A percentile compares a stretch with the other conserved stretches of the same genome.
These are phyloP conservation scores for Cavenderia fasciculata DNA, from an alignment of 78 protist genomes.

Conservation along the genomic window DNA sequence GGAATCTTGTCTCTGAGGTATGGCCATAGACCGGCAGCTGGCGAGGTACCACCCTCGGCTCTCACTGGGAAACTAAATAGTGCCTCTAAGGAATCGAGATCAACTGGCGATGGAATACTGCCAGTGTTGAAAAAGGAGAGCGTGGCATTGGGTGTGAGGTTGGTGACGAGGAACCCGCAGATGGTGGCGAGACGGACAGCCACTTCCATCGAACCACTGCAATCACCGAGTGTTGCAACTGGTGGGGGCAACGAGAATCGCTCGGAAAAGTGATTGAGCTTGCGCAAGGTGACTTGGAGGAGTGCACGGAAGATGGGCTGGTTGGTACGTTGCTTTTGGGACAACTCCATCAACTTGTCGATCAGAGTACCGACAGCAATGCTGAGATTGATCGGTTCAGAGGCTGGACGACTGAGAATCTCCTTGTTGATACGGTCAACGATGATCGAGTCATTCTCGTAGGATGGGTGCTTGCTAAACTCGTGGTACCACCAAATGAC, in stretches of 20 bases:
- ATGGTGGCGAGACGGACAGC: slow-evolving; percentile 65
- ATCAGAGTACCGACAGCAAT: slow-evolving; percentile 53
- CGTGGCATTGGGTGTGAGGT: slow-evolving; percentile 1
- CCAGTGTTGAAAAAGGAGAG: slow-evolving; percentile 52
- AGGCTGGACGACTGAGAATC: neutral
- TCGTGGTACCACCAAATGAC: slow-evolving; percentile 80
- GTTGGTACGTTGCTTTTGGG: neutral
- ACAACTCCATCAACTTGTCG: slow-evolving; percentile 22
- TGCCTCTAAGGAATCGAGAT: neutral
- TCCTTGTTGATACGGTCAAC: slow-evolving; percentile 5
- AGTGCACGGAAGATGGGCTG: neutral
- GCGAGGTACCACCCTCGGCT: slow-evolving; percentile 65
- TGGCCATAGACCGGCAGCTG: neutral
- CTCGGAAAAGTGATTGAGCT: neutral
- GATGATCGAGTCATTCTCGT: neutral
- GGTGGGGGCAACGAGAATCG: slow-evolving; percentile 64
- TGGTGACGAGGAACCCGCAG: slow-evolving; percentile 8
- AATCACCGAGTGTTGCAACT: slow-evolving; percentile 50
- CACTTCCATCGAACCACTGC: slow-evolving; percentile 67
- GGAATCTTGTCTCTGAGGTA: neutral
- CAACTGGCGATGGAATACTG: slow-evolving; percentile 20
- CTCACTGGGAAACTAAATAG: neutral
- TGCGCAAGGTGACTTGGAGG: neutral
- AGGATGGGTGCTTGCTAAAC: neutral
- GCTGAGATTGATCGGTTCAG: neutral